Base-by-base conservation (phyloP, 257 asterid genomes). In the Solanum etuberosum region DNA sequence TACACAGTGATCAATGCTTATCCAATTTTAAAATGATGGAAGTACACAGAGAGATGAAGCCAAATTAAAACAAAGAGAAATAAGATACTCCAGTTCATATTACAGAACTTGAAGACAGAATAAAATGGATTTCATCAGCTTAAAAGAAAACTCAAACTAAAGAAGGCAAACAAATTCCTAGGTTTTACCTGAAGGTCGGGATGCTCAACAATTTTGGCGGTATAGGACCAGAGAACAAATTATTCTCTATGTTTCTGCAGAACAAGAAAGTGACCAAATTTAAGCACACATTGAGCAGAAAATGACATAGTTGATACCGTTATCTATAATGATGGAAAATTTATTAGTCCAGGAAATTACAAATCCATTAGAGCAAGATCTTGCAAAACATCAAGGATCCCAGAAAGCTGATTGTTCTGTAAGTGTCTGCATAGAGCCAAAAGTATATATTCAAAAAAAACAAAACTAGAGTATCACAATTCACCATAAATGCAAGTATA, bases 211-310 rank as follows among this genome's bases (percentile, higher is more conserved):
- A 88, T 65, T 90, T 92, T 21, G 34, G 86, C 2, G 99, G 99
- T 88, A 97, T 92, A 35, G 99, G 99, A 76, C 99, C 99, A 31
- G 98, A 95, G 92, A 97, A 97, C 86, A 93, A 91, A 90, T 97
- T 97, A 86, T 97, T 95, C 90, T 92, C 98, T 31, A 97, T 87
- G 90, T 94, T 92, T 91, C 99, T 97, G 95, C 46, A 83, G 32
- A 43, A 85, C 34, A 83, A 80, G 57, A 77, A 86, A 76, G 78
- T 71, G 29, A 81, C 68, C 68, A 48, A 81, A 81, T 81, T 48
- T 46, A 46, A 18, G 68, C 38, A 81, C 67, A 16, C 38, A 46
- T 27, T 15, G 18, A 80, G 84, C 42, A 46, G 84, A 80, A 27
- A 23, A 29, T 5, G 67, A 80, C 27, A 80, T 46, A 27, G 65